Evolutionary conservation across 129 eudicot species (phyloP).

Genomic region (Glebionis coronaria): DNA sequence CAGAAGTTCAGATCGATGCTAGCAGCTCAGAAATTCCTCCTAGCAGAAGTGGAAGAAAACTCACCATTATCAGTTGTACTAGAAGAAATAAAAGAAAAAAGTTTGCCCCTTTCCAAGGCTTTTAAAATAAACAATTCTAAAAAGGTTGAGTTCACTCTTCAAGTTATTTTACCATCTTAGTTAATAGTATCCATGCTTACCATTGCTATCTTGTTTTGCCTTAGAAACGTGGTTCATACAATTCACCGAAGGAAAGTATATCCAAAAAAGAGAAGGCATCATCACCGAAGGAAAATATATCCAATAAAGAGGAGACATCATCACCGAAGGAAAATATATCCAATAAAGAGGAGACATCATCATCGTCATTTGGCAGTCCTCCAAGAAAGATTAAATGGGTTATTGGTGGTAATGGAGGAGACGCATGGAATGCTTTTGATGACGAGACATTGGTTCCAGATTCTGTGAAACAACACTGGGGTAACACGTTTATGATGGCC

Average conservation of each 20-base stretch:
- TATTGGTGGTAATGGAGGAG: conserved; percentile 51
- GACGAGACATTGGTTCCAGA: conserved; percentile 52
- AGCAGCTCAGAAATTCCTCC: conserved; percentile 53
- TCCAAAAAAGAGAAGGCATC: conserved; percentile 32
- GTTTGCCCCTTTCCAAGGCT: conserved; percentile 48
- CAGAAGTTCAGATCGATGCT: conserved; percentile 61
- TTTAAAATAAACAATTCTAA: conserved; percentile 44
- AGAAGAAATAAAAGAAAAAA: conserved; percentile 56
- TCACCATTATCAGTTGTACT: conserved; percentile 43
- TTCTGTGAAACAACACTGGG: conserved; percentile 77
- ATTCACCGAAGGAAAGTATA: conserved; percentile 37
- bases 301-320: conserved; percentile 31
- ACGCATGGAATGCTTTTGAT: conserved; percentile 70
- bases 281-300: conserved; percentile 31
- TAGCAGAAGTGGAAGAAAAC: conserved; percentile 44
- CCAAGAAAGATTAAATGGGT: conserved; percentile 82
- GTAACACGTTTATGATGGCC: conserved; percentile 48
- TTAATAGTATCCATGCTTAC: conserved; percentile 4
- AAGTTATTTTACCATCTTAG: background rate
- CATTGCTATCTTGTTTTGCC: conserved; percentile 17
- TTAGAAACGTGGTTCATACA: conserved; percentile 47
- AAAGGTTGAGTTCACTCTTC: conserved; percentile 41
- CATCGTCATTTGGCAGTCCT: conserved; percentile 28
- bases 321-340: conserved; percentile 39
- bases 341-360: conserved; percentile 30